Percentiles rank a stretch among this genome's conserved stretches.
phyloP scores from a whole-genome alignment of 768 basidiomycete species.

The Podaxis sp. region DNA sequence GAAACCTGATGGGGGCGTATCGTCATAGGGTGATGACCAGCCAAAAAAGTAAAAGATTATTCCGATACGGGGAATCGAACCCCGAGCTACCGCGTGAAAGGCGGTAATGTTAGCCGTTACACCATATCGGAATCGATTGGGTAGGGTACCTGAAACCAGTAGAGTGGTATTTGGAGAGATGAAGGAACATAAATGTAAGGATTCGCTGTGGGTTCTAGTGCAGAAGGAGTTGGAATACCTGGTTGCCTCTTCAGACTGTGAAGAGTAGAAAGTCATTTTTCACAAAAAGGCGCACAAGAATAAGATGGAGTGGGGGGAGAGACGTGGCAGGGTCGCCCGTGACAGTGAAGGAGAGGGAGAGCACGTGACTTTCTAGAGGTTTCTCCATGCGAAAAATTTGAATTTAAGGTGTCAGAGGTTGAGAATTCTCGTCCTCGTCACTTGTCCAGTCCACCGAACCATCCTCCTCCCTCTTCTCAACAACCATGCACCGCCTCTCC shows the following conservation, averaged over 20 bases:
- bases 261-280: background rate
- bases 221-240: too few species aligned
- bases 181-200: too few species aligned
- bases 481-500: slow-evolving; percentile 71
- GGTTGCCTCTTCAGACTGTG: too few species aligned
- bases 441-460: background rate
- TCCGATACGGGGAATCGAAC: slow-evolving; percentile 29
- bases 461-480: background rate
- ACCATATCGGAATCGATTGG: slow-evolving; percentile 34
- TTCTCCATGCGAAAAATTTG: slow-evolving; percentile 1
- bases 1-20: background rate
- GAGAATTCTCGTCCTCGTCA: background rate
- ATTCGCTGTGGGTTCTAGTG: too few species aligned
- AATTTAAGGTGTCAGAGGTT: background rate
- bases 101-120: slow-evolving; percentile 57
- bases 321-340: slow-evolving; percentile 15
- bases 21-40: background rate
- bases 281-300: background rate
- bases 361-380: slow-evolving; percentile 14
- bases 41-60: slow-evolving; percentile 3
- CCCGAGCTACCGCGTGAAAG: slow-evolving; percentile 41
- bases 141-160: background rate
- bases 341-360: slow-evolving; percentile 6
- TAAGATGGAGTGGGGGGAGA: background rate
- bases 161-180: background rate